Conservation (phyloP, 139 green algal genomes). For the Zygnema circumcarinatum region DNA sequence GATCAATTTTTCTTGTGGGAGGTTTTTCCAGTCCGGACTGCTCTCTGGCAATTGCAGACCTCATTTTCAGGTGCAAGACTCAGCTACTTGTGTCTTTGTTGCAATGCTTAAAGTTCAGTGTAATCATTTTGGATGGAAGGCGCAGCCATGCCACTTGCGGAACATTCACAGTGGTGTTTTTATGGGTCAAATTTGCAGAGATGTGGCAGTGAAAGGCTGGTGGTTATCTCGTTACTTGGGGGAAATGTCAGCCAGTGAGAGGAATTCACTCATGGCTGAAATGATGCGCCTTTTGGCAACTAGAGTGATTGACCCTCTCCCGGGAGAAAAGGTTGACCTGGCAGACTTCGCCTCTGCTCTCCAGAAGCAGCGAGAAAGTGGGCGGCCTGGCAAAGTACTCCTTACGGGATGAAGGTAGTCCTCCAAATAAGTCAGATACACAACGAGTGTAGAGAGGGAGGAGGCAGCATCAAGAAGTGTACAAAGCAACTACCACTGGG, state of each 20-base stretch:
- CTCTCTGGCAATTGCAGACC: background rate
- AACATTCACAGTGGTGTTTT: too few relatives aligned
- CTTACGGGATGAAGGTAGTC: conserved; percentile 6
- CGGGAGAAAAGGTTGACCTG: conserved; percentile 17
- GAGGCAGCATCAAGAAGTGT: too few relatives aligned
- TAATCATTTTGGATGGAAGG: too few relatives aligned
- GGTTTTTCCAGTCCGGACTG: conserved; percentile 9
- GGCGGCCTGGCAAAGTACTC: conserved; percentile 23
- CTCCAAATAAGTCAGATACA: too few relatives aligned
- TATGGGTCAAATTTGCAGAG: too few relatives aligned
- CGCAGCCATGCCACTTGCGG: too few relatives aligned
- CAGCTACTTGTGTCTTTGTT: too few relatives aligned
- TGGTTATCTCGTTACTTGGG: conserved; percentile 16
- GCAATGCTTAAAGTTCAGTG: too few relatives aligned
- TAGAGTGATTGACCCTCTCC: background rate
- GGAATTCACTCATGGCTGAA: conserved; percentile 6
- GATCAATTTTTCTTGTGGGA: conserved; percentile 16
- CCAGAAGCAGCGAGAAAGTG: conserved; percentile 19
- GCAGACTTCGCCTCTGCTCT: conserved; percentile 20
- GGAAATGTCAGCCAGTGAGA: background rate
- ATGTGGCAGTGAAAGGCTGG: conserved; percentile 31
- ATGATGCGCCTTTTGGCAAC: background rate
- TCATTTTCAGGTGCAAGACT: conserved; percentile 39
- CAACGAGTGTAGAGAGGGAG: too few relatives aligned
- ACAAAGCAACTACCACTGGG: too few relatives aligned